Evolutionary conservation across 192 early-diverging fungal genomes (phyloP).

Genomic region (Physocladia obscura): DNA sequence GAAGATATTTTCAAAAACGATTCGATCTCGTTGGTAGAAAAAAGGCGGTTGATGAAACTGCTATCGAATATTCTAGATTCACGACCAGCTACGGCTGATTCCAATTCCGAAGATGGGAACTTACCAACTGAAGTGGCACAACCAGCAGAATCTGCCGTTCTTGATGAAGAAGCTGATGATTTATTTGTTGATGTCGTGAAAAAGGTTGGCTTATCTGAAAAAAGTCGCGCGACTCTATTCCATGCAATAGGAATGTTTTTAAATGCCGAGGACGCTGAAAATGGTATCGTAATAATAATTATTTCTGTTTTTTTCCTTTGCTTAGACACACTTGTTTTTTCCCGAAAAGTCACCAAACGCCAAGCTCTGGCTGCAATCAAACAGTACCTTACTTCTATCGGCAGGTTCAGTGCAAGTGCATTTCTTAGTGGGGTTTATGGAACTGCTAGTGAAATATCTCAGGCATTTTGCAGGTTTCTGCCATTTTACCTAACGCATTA

Average conservation of each 20-base stretch:
- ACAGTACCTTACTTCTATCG: slow-evolving; percentile 73
- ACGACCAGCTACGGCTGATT: background rate
- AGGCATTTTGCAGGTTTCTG: slow-evolving; percentile 79
- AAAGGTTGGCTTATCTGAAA: slow-evolving; percentile 9
- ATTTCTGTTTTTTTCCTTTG: slow-evolving; percentile 5
- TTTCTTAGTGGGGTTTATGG: slow-evolving; percentile 86
- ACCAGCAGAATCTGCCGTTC: background rate
- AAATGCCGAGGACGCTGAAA: background rate
- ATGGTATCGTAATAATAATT: background rate
- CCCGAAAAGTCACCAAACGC: slow-evolving; percentile 41
- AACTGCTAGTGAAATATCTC: slow-evolving; percentile 81
- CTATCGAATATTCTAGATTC: slow-evolving; percentile 47
- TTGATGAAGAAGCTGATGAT: slow-evolving; percentile 9
- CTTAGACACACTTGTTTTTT: background rate
- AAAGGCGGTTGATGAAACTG: slow-evolving; percentile 88
- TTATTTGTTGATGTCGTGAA: slow-evolving; percentile 16
- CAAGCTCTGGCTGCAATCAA: slow-evolving; percentile 70
- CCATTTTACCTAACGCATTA: background rate
- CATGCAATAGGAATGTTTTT: slow-evolving; percentile 36
- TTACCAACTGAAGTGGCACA: background rate
- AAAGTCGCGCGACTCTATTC: slow-evolving; percentile 29
- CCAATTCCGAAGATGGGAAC: background rate
- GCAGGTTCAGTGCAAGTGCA: slow-evolving; percentile 79
- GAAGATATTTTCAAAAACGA: slow-evolving; percentile 88
- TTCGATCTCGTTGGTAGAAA: slow-evolving; percentile 75